Percentiles rank a stretch among this genome's conserved stretches.
These are phyloP conservation scores for Chlamydomonas schloesseri DNA, from an alignment of 139 green algal species.

Conservation along the genomic window DNA sequence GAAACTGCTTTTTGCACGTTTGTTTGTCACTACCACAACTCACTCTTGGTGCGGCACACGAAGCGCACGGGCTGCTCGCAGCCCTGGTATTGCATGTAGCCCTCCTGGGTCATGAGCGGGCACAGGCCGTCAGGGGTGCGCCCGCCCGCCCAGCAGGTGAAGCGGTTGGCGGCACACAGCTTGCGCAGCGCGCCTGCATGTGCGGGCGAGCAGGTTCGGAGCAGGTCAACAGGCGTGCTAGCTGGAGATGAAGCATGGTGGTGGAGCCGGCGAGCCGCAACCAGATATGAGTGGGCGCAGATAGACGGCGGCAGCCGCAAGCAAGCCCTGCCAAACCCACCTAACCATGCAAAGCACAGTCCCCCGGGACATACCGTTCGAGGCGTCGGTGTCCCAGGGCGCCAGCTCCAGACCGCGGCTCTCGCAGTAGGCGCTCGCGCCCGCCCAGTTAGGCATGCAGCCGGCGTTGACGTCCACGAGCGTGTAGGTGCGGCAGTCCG, in stretches of 20 bases:
- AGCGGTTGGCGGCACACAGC: background rate
- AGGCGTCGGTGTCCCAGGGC: background rate
- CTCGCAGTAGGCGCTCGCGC: background rate
- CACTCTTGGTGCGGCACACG: conserved; percentile 11
- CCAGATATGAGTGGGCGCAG: too few relatives aligned
- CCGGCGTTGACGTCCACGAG: conserved; percentile 14
- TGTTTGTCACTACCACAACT: too few relatives aligned
- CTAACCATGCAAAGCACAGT: too few relatives aligned
- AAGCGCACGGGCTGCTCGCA: conserved; percentile 5
- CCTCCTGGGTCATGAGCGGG: background rate
- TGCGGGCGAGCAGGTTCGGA: too few relatives aligned
- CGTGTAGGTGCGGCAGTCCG: conserved; percentile 20
- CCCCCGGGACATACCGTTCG: too few relatives aligned
- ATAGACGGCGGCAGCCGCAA: too few relatives aligned
- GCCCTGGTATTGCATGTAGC: background rate
- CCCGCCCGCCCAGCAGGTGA: conserved; percentile 9
- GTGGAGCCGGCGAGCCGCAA: too few relatives aligned
- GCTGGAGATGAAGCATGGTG: too few relatives aligned
- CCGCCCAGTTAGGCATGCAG: conserved; percentile 27
- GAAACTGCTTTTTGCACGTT: too few relatives aligned
- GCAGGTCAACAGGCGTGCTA: too few relatives aligned
- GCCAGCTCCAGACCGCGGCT: background rate
- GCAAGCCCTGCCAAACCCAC: too few relatives aligned
- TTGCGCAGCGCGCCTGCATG: background rate
- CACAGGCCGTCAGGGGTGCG: background rate